Base-by-base conservation (phyloP, 2,329 filamentous ascomycete species). In the Teratosphaeria viscida region DNA sequence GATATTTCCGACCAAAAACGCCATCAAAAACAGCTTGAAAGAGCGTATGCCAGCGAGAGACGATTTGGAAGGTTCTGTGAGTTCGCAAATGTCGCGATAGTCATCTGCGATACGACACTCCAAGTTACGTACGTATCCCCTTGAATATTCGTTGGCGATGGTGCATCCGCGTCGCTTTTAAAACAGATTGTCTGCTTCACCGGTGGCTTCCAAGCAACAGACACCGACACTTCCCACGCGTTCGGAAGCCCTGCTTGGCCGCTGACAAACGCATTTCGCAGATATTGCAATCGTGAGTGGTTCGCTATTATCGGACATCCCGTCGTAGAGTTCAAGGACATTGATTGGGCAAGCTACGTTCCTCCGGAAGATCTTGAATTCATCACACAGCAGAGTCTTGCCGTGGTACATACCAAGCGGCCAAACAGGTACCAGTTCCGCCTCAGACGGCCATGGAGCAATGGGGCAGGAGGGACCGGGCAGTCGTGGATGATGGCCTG, bases 241-340 rank as follows among this genome's bases (percentile, higher is more conserved):
- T 23, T 23, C 23, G 23, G 2, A 23, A 23, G 23, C 23, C 23
- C 23, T 23, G 23, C 23, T 23, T 23, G 23, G 29, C 29, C 29
- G 29, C 29, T 32, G 29, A 32, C 29, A 3, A 7, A 32, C 5
- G 29, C 29, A 32, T 32, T 32, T 5, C 29, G 29, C 29, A 32
- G 29, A 32, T 32, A 32, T 32, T 80, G 5, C 58, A 81, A 81
- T 39, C 76, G 55, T 2, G 73, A 74, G 3, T 80, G 76, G 61
- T 80, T 75, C 58, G 75, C 78, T 37, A 76, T 81, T 73, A 79
- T 75, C 0, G 77, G 76, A 0, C 74, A 76, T 47, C 65, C 67
- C 0, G 67, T 74, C 27, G 75, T 77, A 2, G 63, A 67, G 0
- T 67, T 74, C 8, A 71, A 68, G 23, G 72, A 77, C 27, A 75